Base-by-base conservation (phyloP, 495 filamentous ascomycete species). In the Parathielavia appendiculata region DNA sequence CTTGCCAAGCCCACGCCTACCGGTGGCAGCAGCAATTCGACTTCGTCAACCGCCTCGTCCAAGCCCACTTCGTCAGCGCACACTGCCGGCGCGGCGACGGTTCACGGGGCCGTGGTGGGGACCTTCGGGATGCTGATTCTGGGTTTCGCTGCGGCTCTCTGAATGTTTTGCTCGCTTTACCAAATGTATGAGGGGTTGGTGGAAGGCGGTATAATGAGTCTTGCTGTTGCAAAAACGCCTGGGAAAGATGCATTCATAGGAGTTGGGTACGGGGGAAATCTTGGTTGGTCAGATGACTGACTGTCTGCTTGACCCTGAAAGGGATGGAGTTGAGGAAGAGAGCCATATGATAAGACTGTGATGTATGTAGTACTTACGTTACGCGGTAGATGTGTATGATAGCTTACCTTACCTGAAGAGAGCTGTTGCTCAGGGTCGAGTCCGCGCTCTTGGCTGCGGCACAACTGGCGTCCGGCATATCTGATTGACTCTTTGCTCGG, bases 61-160 rank as follows among this genome's bases (percentile, higher is more conserved):
- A 16, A 49, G 46, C 30, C 51, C 13, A 58, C 55, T 4, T 35
- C 54, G 39, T 47, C 59, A 20, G 16, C 44, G 7, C 20, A 47
- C 22, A 62, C 63, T 0, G 64, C 61, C 8, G 69, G 64, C 19
- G 71, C 66, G 23, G 63, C 62, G 5, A 35, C n/a, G 55, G 44
- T 14, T 30, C 26, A 2, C 26, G 26, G 26, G 43, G 58, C 1
- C 0, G 51, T 19, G n/a, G 63, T 70, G 2, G 63, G 67, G 26
- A 48, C 58, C 41, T 13, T 69, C 12, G 68, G 58, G 43, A 58
- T 69, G 57, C n/a, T 67, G 4, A 56, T 47, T 9, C 61, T 73
- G 20, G 67, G 64, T 34, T 63, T 63, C 19, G 44, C 69, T 17
- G 68, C 65, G 51, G 70, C 65, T 10, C 57, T 71, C 44, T 72